These are phyloP conservation scores for Coprinopsis sp. DNA, from an alignment of 768 basidiomycete genomes.

Conservation along the genomic window DNA sequence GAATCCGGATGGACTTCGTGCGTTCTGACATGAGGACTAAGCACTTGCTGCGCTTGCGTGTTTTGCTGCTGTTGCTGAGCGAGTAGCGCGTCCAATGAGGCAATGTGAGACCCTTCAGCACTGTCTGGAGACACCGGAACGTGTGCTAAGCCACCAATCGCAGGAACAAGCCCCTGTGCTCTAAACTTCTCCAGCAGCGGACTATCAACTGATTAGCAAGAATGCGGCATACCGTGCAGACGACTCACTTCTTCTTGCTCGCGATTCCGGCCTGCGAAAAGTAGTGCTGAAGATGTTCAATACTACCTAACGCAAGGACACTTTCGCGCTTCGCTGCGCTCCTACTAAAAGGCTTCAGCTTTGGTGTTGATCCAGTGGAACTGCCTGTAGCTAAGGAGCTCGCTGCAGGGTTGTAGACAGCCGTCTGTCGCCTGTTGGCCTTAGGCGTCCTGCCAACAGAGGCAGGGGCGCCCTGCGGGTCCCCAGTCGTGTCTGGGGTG, in stretches of 20 bases:
- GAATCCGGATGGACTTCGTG: conserved; percentile 73
- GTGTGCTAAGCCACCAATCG: conserved; percentile 59
- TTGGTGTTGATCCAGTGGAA: conserved; percentile 42
- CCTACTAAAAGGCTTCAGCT: conserved; percentile 82
- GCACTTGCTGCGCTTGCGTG: conserved; percentile 39
- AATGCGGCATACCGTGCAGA: not conserved
- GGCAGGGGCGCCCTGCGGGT: too few relatives aligned
- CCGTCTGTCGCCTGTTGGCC: conserved; percentile 65
- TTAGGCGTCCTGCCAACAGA: too few relatives aligned
- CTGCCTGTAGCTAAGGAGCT: conserved; percentile 38
- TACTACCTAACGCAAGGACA: conserved; percentile 92
- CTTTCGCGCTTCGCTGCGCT: conserved; percentile 92
- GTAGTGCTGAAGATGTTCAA: conserved; percentile 92
- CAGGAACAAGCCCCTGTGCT: conserved; percentile 65
- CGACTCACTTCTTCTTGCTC: conserved; percentile 64
- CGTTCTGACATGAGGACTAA: conserved; percentile 56
- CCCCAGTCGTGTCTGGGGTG: too few relatives aligned
- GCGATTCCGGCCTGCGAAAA: conserved; percentile 85
- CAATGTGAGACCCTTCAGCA: conserved; percentile 8
- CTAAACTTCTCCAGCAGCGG: conserved; percentile 38
- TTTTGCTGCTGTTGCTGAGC: conserved; percentile 55
- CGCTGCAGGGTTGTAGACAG: conserved; percentile 82
- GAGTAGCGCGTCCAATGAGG: conserved; percentile 14
- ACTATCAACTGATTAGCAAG: conserved; percentile 17
- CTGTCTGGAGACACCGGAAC: conserved; percentile 39